Percentiles rank a stretch among this genome's conserved stretches.
Conservation (phyloP, 805 yeast species). For the Yarrowia sp. region DNA sequence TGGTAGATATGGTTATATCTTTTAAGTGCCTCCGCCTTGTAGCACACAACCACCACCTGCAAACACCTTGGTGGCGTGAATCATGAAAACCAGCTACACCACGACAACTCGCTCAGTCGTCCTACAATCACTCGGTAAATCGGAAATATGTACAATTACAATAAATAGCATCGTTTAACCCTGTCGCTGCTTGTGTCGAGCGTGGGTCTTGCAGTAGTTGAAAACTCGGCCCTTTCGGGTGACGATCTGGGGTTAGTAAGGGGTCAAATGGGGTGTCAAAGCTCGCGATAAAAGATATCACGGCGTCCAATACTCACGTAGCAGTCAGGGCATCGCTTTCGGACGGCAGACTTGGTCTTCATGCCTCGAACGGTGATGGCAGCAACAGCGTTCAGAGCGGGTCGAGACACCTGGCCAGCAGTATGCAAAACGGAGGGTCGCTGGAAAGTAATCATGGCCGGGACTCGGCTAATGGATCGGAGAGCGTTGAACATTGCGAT, state of each 20-base stretch:
- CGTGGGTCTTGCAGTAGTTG: conserved; percentile 88
- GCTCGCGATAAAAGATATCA: too few species aligned
- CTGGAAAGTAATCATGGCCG: conserved; percentile 23
- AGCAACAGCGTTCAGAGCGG: conserved; percentile 14
- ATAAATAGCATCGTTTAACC: conserved; percentile 34
- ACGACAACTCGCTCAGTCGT: background rate
- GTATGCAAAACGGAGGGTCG: conserved; percentile 15
- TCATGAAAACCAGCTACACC: too few species aligned
- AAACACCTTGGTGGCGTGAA: too few species aligned
- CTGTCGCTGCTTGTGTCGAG: conserved; percentile 93
- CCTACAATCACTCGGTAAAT: background rate
- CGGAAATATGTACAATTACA: conserved; percentile 22
- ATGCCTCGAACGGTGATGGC: conserved; percentile 56
- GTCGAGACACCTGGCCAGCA: conserved; percentile 25
- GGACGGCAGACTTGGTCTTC: conserved; percentile 89
- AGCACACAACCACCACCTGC: background rate
- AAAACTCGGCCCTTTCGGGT: conserved; percentile 93
- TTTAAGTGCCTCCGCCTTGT: too few species aligned
- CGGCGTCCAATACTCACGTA: conserved; percentile 44
- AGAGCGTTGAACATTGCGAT: conserved; percentile 22
- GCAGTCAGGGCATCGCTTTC: conserved; percentile 90
- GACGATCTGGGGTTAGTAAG: conserved; percentile 52
- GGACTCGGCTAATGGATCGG: conserved; percentile 25
- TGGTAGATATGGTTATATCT: too few species aligned
- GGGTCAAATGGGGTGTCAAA: background rate